phyloP scores from a whole-genome alignment of 2,329 filamentous ascomycete species.

The Arthrobotrys sphaeroides region DNA sequence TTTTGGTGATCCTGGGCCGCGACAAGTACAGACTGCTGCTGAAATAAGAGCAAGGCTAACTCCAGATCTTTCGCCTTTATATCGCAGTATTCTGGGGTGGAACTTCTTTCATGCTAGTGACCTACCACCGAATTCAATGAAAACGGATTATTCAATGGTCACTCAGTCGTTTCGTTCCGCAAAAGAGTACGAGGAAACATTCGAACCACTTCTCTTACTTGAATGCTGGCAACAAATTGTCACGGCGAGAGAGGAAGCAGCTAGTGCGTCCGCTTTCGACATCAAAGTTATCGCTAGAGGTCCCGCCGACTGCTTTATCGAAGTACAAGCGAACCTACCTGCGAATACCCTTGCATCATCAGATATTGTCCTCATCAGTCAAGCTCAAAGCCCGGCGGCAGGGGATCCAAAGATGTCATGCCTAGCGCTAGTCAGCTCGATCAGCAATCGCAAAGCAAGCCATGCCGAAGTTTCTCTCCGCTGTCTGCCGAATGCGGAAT shows the following conservation, averaged over 20 bases:
- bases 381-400: conserved; percentile 74
- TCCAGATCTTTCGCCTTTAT: conserved; percentile 84
- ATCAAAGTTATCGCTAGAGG: conserved; percentile 88
- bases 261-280: conserved; percentile 80
- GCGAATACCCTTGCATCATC: conserved; percentile 76
- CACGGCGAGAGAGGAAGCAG: conserved; percentile 81
- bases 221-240: conserved; percentile 97
- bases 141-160: conserved; percentile 77
- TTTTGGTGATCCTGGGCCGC: conserved; percentile 55
- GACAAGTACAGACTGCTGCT: conserved; percentile 65
- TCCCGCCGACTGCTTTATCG: conserved; percentile 90
- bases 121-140: conserved; percentile 78
- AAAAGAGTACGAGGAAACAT: conserved; percentile 83
- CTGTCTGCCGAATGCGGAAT: conserved; percentile 71
- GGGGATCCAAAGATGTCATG: conserved; percentile 77
- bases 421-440: conserved; percentile 82
- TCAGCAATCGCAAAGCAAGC: conserved; percentile 78
- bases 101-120: conserved; percentile 91
- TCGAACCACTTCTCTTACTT: conserved; percentile 86
- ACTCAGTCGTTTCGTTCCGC: conserved; percentile 80
- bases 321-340: conserved; percentile 84
- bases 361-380: conserved; percentile 87
- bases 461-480: conserved; percentile 82
- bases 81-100: conserved; percentile 89
- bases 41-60: conserved; percentile 93